phyloP scores from a whole-genome alignment of 1,284 basidiomycete species.

The Butyriboletus appendiculatus region DNA sequence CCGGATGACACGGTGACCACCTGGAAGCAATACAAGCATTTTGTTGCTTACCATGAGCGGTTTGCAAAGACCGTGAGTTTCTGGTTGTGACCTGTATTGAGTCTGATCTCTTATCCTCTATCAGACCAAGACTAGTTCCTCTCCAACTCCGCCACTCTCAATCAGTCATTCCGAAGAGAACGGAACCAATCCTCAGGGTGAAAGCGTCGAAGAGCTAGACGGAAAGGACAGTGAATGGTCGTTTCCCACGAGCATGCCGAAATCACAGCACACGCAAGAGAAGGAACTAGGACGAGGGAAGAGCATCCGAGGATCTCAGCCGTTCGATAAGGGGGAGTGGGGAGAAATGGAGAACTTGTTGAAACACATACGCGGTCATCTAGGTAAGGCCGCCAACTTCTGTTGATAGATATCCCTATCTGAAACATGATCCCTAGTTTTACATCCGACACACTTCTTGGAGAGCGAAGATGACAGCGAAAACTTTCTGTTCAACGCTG shows the following conservation, averaged over 20 bases:
- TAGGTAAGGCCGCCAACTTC: slow-evolving; percentile 58
- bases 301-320: slow-evolving; percentile 55
- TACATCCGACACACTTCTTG: slow-evolving; percentile 82
- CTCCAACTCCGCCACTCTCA: slow-evolving; percentile 51
- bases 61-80: slow-evolving; percentile 62
- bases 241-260: slow-evolving; percentile 11
- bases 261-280: slow-evolving; percentile 16
- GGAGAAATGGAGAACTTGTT: slow-evolving; percentile 88
- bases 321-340: slow-evolving; percentile 80
- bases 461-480: slow-evolving; percentile 85
- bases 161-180: slow-evolving; percentile 57
- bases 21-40: slow-evolving; percentile 95
- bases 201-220: slow-evolving; percentile 26
- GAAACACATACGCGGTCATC: slow-evolving; percentile 75
- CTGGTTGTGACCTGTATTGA: neutral
- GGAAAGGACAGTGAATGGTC: slow-evolving; percentile 21
- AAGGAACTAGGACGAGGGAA: slow-evolving; percentile 27
- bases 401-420: neutral
- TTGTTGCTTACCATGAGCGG: slow-evolving; percentile 74
- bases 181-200: slow-evolving; percentile 29
- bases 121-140: slow-evolving; percentile 48
- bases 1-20: slow-evolving; percentile 91
- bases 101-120: slow-evolving; percentile 1
- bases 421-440: slow-evolving; percentile 45
- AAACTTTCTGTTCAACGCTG: slow-evolving; percentile 91